Evolutionary conservation across 1,139 yeast genomes (phyloP), one percentile per base, ranked within the genome.

Genomic region (Candida tetrigidarum): DNA sequence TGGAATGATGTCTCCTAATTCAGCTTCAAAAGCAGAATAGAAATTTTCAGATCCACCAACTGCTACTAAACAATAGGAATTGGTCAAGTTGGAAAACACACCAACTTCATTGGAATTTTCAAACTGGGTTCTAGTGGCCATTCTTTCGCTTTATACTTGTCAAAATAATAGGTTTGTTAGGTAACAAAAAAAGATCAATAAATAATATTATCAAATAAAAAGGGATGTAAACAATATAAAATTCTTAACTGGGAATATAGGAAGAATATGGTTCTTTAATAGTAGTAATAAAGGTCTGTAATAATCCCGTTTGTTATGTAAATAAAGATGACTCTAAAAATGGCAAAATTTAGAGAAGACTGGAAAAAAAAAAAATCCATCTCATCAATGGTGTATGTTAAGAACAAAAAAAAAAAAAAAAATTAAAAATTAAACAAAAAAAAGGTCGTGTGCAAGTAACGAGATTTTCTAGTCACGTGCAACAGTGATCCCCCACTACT

Each of bases 101-200:
- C 99, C 99, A 53, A 95, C 93, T 76, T 93, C 99, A 68, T 93
- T 93, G 48, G 97, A 91, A 73, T 93, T 93, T 76, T 93, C 99
- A 78, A 93, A 93, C 76, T 84, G 80, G 28, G 79, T 73, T 72
- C 80, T 73, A 56, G 73, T 62, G 53, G 80, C 79, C 80, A 74
- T 74, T 9, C 9, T 22, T 10, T 22, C 25, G n/a, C n/a, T n/a
- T n/a, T n/a, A n/a, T n/a, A n/a, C n/a, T n/a, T n/a, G n/a, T n/a
- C n/a, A n/a, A n/a, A n/a, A n/a, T 14, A 14, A n/a, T n/a, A n/a
- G n/a, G n/a, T n/a, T n/a, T n/a, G n/a, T n/a, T n/a, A n/a, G n/a
- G n/a, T n/a, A n/a, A n/a, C n/a, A n/a, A n/a, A n/a, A n/a, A n/a
- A n/a, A n/a, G n/a, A n/a, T n/a, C n/a, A n/a, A n/a, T n/a, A n/a